phyloP scores from a whole-genome alignment of 2,329 filamentous ascomycete genomes.

The Colletotrichum sp. region DNA sequence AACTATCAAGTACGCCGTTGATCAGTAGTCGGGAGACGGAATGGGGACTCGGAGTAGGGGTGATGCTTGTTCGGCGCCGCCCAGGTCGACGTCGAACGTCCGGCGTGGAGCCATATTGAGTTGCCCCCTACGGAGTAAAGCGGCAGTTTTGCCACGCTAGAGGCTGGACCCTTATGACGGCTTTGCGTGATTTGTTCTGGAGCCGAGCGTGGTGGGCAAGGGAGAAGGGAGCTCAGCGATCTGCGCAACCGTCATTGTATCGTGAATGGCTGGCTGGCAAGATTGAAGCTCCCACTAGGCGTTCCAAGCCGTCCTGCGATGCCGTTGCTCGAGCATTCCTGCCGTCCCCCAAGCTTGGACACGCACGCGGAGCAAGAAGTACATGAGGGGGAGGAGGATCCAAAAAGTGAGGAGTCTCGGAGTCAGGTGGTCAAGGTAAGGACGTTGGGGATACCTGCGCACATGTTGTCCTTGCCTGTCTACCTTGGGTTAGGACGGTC shows the following conservation, averaged over 20 bases:
- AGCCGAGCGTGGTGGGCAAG: not conserved
- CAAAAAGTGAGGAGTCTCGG: not conserved
- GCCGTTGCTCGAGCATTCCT: slow-evolving; percentile 8
- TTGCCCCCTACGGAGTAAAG: not conserved
- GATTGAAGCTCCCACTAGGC: not conserved
- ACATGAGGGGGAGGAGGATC: not conserved
- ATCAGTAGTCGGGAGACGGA: not conserved
- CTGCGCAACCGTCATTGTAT: not conserved
- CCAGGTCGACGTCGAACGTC: not conserved
- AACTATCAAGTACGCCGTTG: not conserved
- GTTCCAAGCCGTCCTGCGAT: not conserved
- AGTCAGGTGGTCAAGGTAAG: not conserved
- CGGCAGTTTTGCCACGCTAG: not conserved
- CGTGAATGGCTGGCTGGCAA: not conserved
- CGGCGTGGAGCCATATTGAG: not conserved
- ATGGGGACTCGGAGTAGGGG: slow-evolving; percentile 15
- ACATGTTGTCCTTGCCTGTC: not conserved
- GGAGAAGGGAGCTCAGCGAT: not conserved
- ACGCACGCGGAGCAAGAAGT: not conserved
- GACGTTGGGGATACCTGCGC: not conserved
- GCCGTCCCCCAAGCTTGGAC: not conserved
- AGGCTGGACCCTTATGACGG: not conserved
- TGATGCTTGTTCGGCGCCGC: slow-evolving; percentile 18
- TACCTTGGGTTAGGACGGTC: not conserved
- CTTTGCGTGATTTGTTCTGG: not conserved